Conservation (phyloP, 129 eudicot species). For the Smallanthus sonchifolius region DNA sequence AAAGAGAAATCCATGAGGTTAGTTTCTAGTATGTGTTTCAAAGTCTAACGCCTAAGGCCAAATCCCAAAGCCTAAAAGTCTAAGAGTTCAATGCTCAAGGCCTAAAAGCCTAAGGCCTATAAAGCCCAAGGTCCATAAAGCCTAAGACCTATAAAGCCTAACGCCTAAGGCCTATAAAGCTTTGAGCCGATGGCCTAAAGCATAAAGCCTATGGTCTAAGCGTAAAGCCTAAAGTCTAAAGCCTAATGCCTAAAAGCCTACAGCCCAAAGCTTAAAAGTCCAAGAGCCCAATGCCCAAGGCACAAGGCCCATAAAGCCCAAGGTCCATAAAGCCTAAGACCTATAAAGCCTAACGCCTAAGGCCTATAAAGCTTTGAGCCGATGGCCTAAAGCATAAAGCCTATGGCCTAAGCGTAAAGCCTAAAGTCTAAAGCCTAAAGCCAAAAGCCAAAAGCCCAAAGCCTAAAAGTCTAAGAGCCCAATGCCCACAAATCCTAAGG, state of each 20-base stretch:
- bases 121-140: background rate
- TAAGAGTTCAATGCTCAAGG: background rate
- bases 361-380: background rate
- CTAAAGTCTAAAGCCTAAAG: background rate
- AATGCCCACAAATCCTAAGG: background rate
- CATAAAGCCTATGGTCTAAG: background rate
- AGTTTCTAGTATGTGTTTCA: background rate
- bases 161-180: background rate
- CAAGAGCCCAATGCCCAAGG: no score
- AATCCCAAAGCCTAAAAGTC: background rate
- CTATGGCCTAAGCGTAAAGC: background rate
- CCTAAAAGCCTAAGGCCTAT: background rate
- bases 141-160: background rate
- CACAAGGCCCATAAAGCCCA: background rate
- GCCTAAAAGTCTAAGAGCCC: background rate
- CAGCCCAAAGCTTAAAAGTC: background rate
- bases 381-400: background rate
- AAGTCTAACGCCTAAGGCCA: background rate
- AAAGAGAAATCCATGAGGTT: background rate
- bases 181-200: background rate
- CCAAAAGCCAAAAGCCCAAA: background rate
- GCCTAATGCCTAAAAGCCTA: background rate
- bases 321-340: background rate
- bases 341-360: no score
- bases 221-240: background rate